These are phyloP conservation scores for Aspergillus alliaceus DNA, from an alignment of 2,329 filamentous ascomycete genomes.

Conservation along the genomic window DNA sequence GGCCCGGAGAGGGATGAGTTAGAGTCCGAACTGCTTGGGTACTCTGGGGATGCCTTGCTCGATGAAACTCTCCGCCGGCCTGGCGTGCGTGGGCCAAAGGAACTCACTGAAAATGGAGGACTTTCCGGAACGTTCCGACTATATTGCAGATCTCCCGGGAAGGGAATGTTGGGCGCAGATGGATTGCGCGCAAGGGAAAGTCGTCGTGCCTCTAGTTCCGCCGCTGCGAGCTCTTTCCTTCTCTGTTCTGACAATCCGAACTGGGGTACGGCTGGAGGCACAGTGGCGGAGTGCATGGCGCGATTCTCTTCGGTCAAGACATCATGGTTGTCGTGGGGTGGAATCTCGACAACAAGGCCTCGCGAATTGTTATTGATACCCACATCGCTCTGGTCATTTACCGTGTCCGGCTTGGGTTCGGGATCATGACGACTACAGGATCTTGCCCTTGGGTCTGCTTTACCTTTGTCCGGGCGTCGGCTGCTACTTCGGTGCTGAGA, in stretches of 20 bases:
- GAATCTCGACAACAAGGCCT: slow-evolving; percentile 8
- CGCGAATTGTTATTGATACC: slow-evolving; percentile 10
- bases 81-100: slow-evolving; percentile 33
- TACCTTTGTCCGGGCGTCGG: slow-evolving; percentile 46
- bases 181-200: slow-evolving; percentile 79
- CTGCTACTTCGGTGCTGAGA: slow-evolving; percentile 54
- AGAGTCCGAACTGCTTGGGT: slow-evolving; percentile 41
- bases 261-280: slow-evolving; percentile 22
- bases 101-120: slow-evolving; percentile 36
- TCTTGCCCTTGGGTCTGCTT: slow-evolving; percentile 32
- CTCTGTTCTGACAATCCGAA: slow-evolving; percentile 60
- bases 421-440: slow-evolving; percentile 37
- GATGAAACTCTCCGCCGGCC: slow-evolving; percentile 34
- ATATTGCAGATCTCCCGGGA: slow-evolving; percentile 60
- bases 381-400: slow-evolving; percentile 10
- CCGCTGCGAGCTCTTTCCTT: slow-evolving; percentile 74
- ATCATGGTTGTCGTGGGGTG: not conserved
- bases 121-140: slow-evolving; percentile 47
- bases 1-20: slow-evolving; percentile 49
- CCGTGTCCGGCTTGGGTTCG: slow-evolving; percentile 20
- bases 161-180: slow-evolving; percentile 75
- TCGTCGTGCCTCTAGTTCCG: slow-evolving; percentile 84
- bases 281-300: slow-evolving; percentile 21
- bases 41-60: slow-evolving; percentile 39
- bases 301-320: slow-evolving; percentile 22